A percentile compares a stretch with the other conserved stretches of the same genome.
Evolutionary conservation across 1,139 yeast species (phyloP).

Genomic region (Suhomyces taliae): DNA sequence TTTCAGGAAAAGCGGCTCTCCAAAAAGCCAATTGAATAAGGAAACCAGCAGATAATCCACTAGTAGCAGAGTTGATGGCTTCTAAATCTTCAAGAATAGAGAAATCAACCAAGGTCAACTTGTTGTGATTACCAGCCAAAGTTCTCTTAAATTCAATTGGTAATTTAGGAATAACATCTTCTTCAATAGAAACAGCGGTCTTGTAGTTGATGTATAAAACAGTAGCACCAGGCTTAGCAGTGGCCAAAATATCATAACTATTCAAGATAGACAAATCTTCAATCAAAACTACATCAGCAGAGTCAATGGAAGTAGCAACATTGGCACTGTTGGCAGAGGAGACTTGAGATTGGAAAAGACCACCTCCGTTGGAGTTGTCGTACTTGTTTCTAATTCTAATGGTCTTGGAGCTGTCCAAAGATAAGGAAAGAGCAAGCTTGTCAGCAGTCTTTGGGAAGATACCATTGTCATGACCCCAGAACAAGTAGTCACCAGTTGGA

Average conservation of each 20-base stretch:
- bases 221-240: conserved; percentile 57
- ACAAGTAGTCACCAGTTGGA: conserved; percentile 52
- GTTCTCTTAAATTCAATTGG: conserved; percentile 54
- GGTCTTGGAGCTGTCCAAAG: conserved; percentile 58
- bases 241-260: conserved; percentile 59
- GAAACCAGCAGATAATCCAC: conserved; percentile 74
- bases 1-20: conserved; percentile 64
- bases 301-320: conserved; percentile 40
- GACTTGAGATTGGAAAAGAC: conserved; percentile 78
- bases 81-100: conserved; percentile 56
- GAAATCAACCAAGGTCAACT: conserved; percentile 57
- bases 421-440: conserved; percentile 68
- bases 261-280: conserved; percentile 57
- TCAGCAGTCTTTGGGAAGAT: conserved; percentile 57
- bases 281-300: conserved; percentile 64
- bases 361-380: conserved; percentile 80
- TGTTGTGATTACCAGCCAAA: conserved; percentile 54
- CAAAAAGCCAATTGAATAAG: conserved; percentile 81
- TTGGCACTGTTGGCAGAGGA: conserved; percentile 33
- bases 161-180: conserved; percentile 50
- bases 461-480: conserved; percentile 71
- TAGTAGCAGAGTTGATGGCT: conserved; percentile 55
- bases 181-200: conserved; percentile 39
- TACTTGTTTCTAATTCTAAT: conserved; percentile 62
- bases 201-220: conserved; percentile 50